phyloP scores from a whole-genome alignment of 2,329 filamentous ascomycete genomes.

The Colletotrichum trifolii region DNA sequence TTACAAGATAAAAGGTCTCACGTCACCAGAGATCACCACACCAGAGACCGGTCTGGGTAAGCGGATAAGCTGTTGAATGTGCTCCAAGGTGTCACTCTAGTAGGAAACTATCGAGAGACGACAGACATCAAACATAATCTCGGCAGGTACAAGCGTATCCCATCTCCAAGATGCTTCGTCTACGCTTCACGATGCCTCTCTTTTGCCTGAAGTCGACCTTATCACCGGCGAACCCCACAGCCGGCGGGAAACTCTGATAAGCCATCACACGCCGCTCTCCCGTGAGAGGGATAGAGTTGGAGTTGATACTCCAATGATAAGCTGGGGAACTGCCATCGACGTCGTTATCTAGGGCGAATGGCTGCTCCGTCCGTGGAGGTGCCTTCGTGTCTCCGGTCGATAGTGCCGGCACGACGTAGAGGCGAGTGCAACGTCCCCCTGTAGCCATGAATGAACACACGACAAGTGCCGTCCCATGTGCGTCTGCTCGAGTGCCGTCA shows the following conservation, averaged over 20 bases:
- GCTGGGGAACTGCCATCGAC: not conserved
- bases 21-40: not conserved
- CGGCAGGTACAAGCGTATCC: conserved; percentile 26
- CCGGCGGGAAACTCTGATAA: conserved; percentile 15
- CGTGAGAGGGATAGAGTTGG: conserved; percentile 16
- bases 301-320: conserved; percentile 31
- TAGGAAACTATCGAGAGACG: not conserved
- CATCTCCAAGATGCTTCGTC: not conserved
- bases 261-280: not conserved
- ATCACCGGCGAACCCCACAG: conserved; percentile 18
- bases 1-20: not conserved
- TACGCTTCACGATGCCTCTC: not conserved
- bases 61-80: conserved; percentile 21
- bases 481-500: no score
- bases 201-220: conserved; percentile 7
- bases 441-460: not conserved
- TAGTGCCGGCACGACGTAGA: not conserved
- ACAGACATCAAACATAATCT: conserved; percentile 5
- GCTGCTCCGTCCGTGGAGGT: conserved; percentile 14
- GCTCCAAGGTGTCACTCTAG: not conserved
- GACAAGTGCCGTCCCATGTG: not conserved
- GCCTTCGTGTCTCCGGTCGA: not conserved
- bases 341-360: not conserved
- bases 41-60: not conserved
- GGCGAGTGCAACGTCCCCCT: conserved; percentile 17